Evolutionary conservation across 2,329 filamentous ascomycete genomes (phyloP).

Genomic region (Calonectria naviculata): DNA sequence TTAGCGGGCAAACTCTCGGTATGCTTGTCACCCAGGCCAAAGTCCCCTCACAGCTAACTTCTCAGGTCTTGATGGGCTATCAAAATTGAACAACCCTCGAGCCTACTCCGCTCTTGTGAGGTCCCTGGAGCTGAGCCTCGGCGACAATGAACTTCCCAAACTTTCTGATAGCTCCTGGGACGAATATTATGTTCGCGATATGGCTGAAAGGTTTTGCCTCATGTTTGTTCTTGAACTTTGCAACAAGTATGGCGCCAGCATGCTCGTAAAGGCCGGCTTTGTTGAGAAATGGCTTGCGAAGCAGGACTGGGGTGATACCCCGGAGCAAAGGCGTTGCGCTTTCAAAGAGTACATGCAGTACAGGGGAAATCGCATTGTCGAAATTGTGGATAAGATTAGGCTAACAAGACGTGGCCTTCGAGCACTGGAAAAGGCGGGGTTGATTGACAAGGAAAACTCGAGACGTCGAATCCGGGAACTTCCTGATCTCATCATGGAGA

Average conservation of each 20-base stretch:
- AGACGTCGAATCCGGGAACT: conserved; percentile 42
- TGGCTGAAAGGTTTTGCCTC: conserved; percentile 69
- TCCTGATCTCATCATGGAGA: conserved; percentile 48
- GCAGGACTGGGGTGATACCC: conserved; percentile 73
- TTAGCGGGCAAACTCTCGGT: conserved; percentile 56
- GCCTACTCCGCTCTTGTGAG: conserved; percentile 69
- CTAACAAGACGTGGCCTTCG: conserved; percentile 62
- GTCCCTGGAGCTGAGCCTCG: conserved; percentile 67
- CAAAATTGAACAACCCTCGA: conserved; percentile 60
- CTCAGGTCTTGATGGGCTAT: conserved; percentile 51
- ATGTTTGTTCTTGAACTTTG: conserved; percentile 69
- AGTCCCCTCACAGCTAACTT: conserved; percentile 12
- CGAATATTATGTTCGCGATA: conserved; percentile 71
- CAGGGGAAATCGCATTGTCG: conserved; percentile 63
- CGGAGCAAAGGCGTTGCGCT: conserved; percentile 63
- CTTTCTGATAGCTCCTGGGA: conserved; percentile 69
- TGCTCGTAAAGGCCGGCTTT: conserved; percentile 71
- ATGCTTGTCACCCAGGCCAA: conserved; percentile 10
- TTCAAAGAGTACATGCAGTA: conserved; percentile 63
- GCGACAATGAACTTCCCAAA: conserved; percentile 60
- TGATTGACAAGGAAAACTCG: conserved; percentile 51
- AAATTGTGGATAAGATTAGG: conserved; percentile 62
- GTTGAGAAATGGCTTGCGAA: conserved; percentile 80
- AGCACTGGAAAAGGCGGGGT: conserved; percentile 62
- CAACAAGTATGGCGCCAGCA: conserved; percentile 66